Evolutionary conservation across 1,139 yeast genomes (phyloP).

Genomic region (Torulaspora pretoriensis): DNA sequence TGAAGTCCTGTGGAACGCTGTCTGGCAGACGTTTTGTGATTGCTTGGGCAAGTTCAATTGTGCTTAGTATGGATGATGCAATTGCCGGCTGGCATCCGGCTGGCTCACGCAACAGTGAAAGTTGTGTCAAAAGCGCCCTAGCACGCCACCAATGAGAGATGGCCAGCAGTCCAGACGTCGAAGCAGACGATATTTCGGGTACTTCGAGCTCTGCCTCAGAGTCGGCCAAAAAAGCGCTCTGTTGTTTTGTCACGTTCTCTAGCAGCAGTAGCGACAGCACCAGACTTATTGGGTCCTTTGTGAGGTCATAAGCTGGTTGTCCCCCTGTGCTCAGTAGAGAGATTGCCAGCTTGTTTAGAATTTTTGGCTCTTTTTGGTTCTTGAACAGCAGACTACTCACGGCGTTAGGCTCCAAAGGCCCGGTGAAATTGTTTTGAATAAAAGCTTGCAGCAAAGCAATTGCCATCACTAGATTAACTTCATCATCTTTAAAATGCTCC

Average conservation of each 20-base stretch:
- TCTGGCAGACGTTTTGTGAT: slow-evolving; percentile 31
- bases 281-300: slow-evolving; percentile 52
- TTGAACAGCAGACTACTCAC: slow-evolving; percentile 34
- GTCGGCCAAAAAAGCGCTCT: slow-evolving; percentile 34
- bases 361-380: slow-evolving; percentile 10
- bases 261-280: slow-evolving; percentile 48
- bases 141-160: slow-evolving; percentile 69
- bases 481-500: slow-evolving; percentile 3
- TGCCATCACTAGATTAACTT: slow-evolving; percentile 38
- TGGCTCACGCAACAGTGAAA: slow-evolving; percentile 57
- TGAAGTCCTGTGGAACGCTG: slow-evolving; percentile 24
- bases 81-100: slow-evolving; percentile 42
- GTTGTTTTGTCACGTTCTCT: slow-evolving; percentile 44
- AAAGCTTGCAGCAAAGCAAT: slow-evolving; percentile 63
- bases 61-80: slow-evolving; percentile 33
- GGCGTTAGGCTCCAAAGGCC: slow-evolving; percentile 53
- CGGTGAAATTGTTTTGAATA: slow-evolving; percentile 76
- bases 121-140: slow-evolving; percentile 59
- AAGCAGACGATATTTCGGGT: slow-evolving; percentile 28
- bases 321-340: slow-evolving; percentile 52
- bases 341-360: slow-evolving; percentile 35
- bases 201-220: slow-evolving; percentile 20
- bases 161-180: slow-evolving; percentile 39
- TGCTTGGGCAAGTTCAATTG: slow-evolving; percentile 29
- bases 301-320: slow-evolving; percentile 57